These are phyloP conservation scores for Cyclanthera cordifolia DNA, from an alignment of 306 rosid species.

Conservation along the genomic window DNA sequence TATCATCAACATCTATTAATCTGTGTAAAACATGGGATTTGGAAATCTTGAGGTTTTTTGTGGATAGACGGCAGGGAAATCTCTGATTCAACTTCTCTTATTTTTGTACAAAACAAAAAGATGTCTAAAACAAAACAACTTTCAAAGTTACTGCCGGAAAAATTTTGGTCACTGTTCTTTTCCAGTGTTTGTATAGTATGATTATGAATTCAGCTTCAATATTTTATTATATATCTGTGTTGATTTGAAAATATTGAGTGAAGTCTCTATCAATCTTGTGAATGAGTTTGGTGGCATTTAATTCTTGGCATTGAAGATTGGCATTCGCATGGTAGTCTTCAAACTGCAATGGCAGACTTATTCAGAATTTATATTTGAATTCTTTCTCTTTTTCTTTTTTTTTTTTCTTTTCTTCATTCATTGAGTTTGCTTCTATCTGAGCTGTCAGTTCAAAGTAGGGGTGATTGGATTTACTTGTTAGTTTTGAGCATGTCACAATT, in stretches of 20 bases:
- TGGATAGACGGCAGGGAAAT: slow-evolving; percentile 25
- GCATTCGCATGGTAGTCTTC: slow-evolving; percentile 2
- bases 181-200: slow-evolving; percentile 46
- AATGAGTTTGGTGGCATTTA: slow-evolving; percentile 7
- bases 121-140: neutral
- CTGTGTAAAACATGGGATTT: slow-evolving; percentile 5
- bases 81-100: slow-evolving; percentile 21
- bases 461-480: no score
- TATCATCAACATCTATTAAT: neutral
- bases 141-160: slow-evolving; percentile 42
- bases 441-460: no score
- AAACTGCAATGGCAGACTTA: slow-evolving; percentile 4
- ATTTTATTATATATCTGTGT: neutral
- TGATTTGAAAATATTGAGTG: neutral
- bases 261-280: slow-evolving; percentile 4
- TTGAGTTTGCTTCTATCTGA: neutral
- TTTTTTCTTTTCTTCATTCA: no score
- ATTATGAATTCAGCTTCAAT: slow-evolving; percentile 4
- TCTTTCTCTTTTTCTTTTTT: no score
- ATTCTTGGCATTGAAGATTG: neutral
- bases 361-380: neutral
- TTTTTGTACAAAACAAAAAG: slow-evolving; percentile 37
- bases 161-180: slow-evolving; percentile 54
- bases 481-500: no score
- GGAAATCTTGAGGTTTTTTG: slow-evolving; percentile 23